Conservation (phyloP, 371 early-diverging fungal species). For the Lichtheimia corymbifera region DNA sequence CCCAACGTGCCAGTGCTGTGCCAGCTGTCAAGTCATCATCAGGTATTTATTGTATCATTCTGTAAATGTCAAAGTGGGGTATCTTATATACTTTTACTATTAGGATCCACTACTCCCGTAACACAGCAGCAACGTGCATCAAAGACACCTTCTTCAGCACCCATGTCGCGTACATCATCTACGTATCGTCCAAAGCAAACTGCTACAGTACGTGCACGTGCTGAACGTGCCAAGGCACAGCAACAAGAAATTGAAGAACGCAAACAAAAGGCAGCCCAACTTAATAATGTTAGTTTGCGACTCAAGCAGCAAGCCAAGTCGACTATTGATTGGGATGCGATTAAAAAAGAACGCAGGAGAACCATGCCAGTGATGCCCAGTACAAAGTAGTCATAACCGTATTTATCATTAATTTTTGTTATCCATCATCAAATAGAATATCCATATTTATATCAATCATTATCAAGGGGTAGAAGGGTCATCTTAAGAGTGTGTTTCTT, state of each 20-base stretch:
- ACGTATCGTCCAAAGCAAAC: slow-evolving; percentile 32
- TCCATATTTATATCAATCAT: background rate
- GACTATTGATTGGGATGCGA: slow-evolving; percentile 35
- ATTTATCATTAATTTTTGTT: background rate
- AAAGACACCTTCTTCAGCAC: slow-evolving; percentile 8
- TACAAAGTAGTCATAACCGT: background rate
- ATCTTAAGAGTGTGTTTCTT: too few species aligned
- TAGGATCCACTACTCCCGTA: slow-evolving; percentile 1
- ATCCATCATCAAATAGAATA: background rate
- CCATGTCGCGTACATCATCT: slow-evolving; percentile 14
- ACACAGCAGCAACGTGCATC: slow-evolving; percentile 7
- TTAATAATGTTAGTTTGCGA: slow-evolving; percentile 17
- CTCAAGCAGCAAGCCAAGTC: slow-evolving; percentile 37
- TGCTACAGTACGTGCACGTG: slow-evolving; percentile 46
- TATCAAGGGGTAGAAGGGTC: background rate
- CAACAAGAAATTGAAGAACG: slow-evolving; percentile 31
- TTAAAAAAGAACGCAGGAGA: slow-evolving; percentile 38
- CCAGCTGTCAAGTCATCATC: slow-evolving; percentile 17
- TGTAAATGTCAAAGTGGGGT: too few species aligned
- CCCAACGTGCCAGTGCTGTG: slow-evolving; percentile 9
- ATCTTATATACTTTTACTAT: too few species aligned
- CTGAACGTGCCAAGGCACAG: slow-evolving; percentile 39
- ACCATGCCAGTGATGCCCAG: slow-evolving; percentile 20
- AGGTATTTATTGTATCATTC: too few species aligned
- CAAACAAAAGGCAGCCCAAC: slow-evolving; percentile 21